Conservation (phyloP, 768 basidiomycete species). For the Pholiota conissans region DNA sequence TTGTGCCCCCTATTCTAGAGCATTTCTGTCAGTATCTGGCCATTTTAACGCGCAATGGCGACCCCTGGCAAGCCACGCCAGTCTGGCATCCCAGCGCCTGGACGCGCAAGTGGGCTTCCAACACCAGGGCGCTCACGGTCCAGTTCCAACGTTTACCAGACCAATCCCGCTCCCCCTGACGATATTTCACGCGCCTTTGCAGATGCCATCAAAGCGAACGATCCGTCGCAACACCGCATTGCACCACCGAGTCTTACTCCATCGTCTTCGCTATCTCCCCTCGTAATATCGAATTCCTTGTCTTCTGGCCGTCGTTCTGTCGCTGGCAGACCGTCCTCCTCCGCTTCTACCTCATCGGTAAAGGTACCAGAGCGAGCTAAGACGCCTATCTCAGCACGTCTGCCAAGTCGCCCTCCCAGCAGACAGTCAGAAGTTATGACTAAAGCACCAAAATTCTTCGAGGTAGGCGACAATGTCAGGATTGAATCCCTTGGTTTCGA, state of each 20-base stretch:
- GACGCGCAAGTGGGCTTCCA: conserved; percentile 51
- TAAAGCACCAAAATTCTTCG: conserved; percentile 51
- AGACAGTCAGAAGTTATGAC: conserved; percentile 62
- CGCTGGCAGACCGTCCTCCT: conserved; percentile 51
- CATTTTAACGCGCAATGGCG: conserved; percentile 23
- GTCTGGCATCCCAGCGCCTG: conserved; percentile 42
- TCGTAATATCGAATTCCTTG: conserved; percentile 40
- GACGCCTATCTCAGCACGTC: conserved; percentile 43
- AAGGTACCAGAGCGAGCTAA: conserved; percentile 44
- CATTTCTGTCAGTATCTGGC: not conserved
- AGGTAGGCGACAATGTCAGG: conserved; percentile 79
- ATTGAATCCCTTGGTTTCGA: conserved; percentile 90
- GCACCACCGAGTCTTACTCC: conserved; percentile 35
- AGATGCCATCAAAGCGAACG: conserved; percentile 79
- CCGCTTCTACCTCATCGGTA: conserved; percentile 53
- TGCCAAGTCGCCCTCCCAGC: conserved; percentile 55
- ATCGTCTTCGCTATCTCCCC: conserved; percentile 51
- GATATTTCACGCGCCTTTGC: conserved; percentile 72
- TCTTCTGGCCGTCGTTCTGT: conserved; percentile 53
- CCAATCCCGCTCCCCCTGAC: conserved; percentile 44
- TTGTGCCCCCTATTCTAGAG: not conserved
- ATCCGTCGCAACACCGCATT: conserved; percentile 70
- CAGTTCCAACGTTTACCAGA: conserved; percentile 49
- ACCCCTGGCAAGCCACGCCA: conserved; percentile 43
- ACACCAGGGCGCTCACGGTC: conserved; percentile 75